Percentiles rank a stretch among this genome's conserved stretches.
Evolutionary conservation across 768 basidiomycete genomes (phyloP).

Genomic region (Auricularia cornea): DNA sequence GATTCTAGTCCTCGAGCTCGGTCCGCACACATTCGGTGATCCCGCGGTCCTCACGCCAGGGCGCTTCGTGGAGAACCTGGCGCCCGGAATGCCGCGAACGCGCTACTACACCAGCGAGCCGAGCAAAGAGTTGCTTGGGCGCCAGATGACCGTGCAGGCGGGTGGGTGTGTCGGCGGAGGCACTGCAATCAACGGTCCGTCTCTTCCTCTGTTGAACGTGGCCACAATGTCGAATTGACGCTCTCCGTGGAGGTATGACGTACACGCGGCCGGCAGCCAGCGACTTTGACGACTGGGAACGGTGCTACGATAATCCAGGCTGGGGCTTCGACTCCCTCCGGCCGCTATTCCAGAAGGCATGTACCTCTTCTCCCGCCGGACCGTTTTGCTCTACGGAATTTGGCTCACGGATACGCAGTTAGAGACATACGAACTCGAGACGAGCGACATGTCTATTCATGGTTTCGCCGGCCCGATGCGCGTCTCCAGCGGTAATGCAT

Average conservation of each 20-base stretch:
- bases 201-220: not conserved
- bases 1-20: slow-evolving; percentile 56
- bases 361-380: not conserved
- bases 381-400: not conserved
- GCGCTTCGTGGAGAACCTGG: slow-evolving; percentile 36
- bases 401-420: too few relatives aligned
- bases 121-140: slow-evolving; percentile 37
- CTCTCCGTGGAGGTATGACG: slow-evolving; percentile 32
- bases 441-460: not conserved
- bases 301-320: slow-evolving; percentile 41
- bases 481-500: not conserved
- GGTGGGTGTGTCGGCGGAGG: slow-evolving; percentile 56
- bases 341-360: slow-evolving; percentile 50
- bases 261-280: slow-evolving; percentile 53
- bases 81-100: slow-evolving; percentile 32
- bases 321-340: slow-evolving; percentile 54
- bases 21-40: slow-evolving; percentile 39
- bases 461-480: not conserved
- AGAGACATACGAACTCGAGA: not conserved
- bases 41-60: slow-evolving; percentile 46
- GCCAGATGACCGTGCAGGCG: slow-evolving; percentile 33
- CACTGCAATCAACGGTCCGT: slow-evolving; percentile 48
- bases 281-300: slow-evolving; percentile 60
- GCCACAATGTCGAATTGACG: not conserved
- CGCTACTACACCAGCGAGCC: slow-evolving; percentile 32